Conservation (phyloP, 176 grass and related monocot genomes). For the Phragmites australis region DNA sequence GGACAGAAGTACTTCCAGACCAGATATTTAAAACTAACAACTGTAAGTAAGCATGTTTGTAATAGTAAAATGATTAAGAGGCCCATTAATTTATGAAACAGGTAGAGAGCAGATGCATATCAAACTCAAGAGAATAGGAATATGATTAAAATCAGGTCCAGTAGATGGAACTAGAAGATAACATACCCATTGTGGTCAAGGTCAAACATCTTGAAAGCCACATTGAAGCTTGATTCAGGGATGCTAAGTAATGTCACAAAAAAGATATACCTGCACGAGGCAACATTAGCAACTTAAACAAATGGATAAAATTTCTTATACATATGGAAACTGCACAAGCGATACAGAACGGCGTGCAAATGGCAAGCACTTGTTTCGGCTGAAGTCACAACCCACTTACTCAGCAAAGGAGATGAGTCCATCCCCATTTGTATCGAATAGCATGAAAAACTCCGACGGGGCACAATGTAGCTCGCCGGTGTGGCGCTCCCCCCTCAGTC, state of each 20-base stretch:
- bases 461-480: conserved; percentile 71
- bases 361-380: not conserved
- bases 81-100: conserved; percentile 11
- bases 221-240: conserved; percentile 87
- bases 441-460: conserved; percentile 87
- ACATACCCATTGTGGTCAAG: conserved; percentile 81
- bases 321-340: not conserved
- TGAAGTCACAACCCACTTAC: conserved; percentile 55
- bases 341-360: not conserved
- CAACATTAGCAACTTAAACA: conserved; percentile 30
- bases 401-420: conserved; percentile 94
- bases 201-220: conserved; percentile 99
- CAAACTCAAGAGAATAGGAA: not conserved
- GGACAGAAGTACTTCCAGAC: not conserved
- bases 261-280: conserved; percentile 82
- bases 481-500: conserved; percentile 68
- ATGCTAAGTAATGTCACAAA: conserved; percentile 97
- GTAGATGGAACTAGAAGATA: conserved; percentile 9
- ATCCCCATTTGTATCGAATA: conserved; percentile 91
- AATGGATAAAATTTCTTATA: not conserved
- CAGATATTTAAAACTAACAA: conserved; percentile 10
- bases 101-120: not conserved
- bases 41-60: conserved; percentile 12
- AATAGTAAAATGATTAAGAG: conserved; percentile 15
- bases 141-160: not conserved